Base-by-base conservation (phyloP, 176 grass and related monocot species). In the Areca catechu region DNA sequence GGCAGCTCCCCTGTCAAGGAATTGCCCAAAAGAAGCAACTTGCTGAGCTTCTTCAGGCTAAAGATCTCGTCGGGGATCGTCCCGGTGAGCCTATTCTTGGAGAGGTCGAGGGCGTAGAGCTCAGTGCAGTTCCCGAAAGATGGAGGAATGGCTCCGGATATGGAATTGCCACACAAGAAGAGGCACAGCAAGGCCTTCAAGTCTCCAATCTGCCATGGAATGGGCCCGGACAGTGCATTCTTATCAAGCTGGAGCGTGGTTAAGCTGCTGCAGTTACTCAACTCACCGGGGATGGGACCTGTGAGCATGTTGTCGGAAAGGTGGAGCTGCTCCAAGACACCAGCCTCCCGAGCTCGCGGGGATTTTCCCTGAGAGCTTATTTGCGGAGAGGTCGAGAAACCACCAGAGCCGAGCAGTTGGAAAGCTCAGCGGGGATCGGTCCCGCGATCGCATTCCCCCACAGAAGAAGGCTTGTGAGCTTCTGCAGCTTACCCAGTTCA, bases 1-100 rank as follows among this genome's bases (percentile, higher is more conserved):
- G 87, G 84, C 1, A 98, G 71, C 50, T 29, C 58, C 0, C 93
- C 87, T 0, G 83, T 88, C n/a, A 98, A 73, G 20, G 73, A 80
- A 54, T 98, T 98, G 20, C 84, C 88, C 18, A 98, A 60, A 4
- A 98, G 70, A 5, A 98, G 84, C 23, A 98, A 80, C 69, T 98
- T 98, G 77, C 93, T 98, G 62, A 98, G 86, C 75, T 98, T 98
- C 61, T 92, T 69, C 15, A 98, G 64, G 4, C 51, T 73, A 60
- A 98, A 92, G 4, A 98, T 60, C 74, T 95, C 90, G 61, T 89
- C 90, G 0, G 90, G 90, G 58, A 95, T 81, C 37, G 54, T 48
- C 19, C 90, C 76, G 15, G 79, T 52, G 54, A 95, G 73, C 7
- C 71, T 49, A 74, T 95, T 95, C 71, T 80, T 86, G 16, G 90